phyloP scores from a whole-genome alignment of 371 early-diverging fungal genomes.

The Lichtheimia corymbifera region DNA sequence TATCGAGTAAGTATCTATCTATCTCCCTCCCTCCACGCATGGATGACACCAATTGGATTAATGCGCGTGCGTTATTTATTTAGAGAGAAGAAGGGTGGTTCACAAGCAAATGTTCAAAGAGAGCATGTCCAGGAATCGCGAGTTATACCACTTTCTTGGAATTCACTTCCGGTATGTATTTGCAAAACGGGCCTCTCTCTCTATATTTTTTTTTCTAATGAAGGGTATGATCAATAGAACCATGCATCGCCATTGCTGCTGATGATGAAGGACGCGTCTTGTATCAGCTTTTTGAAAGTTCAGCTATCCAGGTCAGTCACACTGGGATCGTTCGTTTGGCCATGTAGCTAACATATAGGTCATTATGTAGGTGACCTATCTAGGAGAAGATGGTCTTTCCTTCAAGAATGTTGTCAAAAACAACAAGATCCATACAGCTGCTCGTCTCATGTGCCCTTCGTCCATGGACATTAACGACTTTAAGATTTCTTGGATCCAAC shows the following conservation, averaged over 20 bases:
- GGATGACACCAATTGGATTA: not conserved
- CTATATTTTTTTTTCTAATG: too few species aligned
- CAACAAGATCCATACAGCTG: constrained; percentile 30
- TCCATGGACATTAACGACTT: constrained; percentile 40
- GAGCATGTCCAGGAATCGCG: constrained; percentile 22
- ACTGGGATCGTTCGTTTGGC: not conserved
- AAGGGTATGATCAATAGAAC: constrained; percentile 23
- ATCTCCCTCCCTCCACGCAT: not conserved
- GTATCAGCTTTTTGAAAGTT: constrained; percentile 45
- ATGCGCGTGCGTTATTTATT: not conserved
- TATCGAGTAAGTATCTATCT: constrained; percentile 65
- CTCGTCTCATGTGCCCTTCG: constrained; percentile 40
- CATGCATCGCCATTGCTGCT: constrained; percentile 59
- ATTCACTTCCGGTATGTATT: constrained; percentile 8
- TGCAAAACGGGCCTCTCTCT: not conserved
- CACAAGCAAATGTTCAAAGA: constrained; percentile 71
- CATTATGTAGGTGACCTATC: constrained; percentile 54
- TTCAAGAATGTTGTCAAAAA: constrained; percentile 21
- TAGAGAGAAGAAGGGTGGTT: constrained; percentile 84
- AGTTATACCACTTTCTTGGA: constrained; percentile 13
- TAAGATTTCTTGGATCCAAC: constrained; percentile 66
- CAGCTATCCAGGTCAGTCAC: constrained; percentile 62
- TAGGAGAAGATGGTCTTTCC: constrained; percentile 25
- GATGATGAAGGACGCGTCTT: constrained; percentile 50
- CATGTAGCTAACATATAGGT: not conserved